These are phyloP conservation scores for Xylaria sp. DNA, from an alignment of 2,329 filamentous ascomycete species.

Conservation along the genomic window DNA sequence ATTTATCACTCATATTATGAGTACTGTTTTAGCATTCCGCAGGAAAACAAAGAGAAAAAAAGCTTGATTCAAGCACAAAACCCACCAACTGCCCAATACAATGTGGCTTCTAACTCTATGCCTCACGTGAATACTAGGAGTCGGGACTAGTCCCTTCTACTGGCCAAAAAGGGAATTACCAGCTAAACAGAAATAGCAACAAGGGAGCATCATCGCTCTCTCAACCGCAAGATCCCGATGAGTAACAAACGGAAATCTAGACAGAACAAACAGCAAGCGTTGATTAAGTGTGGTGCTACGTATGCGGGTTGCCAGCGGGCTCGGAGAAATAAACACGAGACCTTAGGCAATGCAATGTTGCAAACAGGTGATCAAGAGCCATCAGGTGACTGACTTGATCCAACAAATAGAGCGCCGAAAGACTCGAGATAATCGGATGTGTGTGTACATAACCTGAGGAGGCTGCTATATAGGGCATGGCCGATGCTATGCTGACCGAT, in stretches of 20 bases:
- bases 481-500: neutral
- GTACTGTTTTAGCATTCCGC: slow-evolving; percentile 32
- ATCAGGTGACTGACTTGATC: slow-evolving; percentile 23
- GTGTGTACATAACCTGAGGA: neutral
- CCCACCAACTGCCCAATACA: neutral
- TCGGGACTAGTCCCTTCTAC: neutral
- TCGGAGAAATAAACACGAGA: slow-evolving; percentile 18
- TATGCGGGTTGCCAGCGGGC: slow-evolving; percentile 1
- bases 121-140: neutral
- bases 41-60: slow-evolving; percentile 32
- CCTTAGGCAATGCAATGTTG: slow-evolving; percentile 15
- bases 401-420: neutral
- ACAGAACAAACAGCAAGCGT: slow-evolving; percentile 13
- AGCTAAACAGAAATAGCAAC: neutral
- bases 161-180: neutral
- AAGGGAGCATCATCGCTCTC: neutral
- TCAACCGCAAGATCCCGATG: slow-evolving; percentile 8
- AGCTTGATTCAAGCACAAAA: slow-evolving; percentile 31
- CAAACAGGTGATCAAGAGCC: slow-evolving; percentile 30
- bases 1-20: slow-evolving; percentile 19
- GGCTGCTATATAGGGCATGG: too few species aligned
- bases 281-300: neutral
- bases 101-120: slow-evolving; percentile 7
- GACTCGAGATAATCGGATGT: neutral
- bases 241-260: slow-evolving; percentile 17